Conservation (phyloP, 2,329 filamentous ascomycete species). For the Niveomyces coronatus region DNA sequence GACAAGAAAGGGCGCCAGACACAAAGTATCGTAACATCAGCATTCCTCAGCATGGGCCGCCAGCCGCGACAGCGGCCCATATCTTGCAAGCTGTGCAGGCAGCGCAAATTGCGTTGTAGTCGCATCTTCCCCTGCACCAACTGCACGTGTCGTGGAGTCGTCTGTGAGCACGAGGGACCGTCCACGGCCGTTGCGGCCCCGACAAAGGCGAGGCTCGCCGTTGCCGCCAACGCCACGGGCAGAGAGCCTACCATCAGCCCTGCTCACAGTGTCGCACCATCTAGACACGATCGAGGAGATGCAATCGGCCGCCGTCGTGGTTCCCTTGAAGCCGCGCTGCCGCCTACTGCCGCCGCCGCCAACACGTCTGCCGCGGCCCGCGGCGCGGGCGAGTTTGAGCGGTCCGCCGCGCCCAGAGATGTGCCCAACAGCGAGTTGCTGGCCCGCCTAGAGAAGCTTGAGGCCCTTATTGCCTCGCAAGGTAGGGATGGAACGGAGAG, state of each 20-base stretch:
- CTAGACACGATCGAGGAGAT: no score
- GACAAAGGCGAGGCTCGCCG: conserved; percentile 6
- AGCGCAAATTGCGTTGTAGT: conserved; percentile 27
- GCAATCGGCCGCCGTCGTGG: no score
- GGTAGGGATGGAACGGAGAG: conserved; percentile 8
- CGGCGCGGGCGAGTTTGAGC: no score
- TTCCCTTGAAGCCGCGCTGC: no score
- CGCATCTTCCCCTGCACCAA: conserved; percentile 26
- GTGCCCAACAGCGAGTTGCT: conserved; percentile 15
- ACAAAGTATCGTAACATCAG: no score
- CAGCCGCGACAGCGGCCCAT: conserved; percentile 25
- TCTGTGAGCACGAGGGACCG: conserved; percentile 15
- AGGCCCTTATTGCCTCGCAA: conserved; percentile 16
- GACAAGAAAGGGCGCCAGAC: no score
- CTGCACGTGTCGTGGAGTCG: conserved; percentile 25
- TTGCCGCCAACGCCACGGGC: conserved; percentile 1
- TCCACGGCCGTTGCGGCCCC: not conserved
- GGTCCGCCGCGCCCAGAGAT: conserved; percentile 10
- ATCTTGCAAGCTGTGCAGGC: conserved; percentile 25
- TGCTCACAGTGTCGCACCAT: no score
- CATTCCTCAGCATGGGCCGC: conserved; percentile 14
- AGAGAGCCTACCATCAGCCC: no score
- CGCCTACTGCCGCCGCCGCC: no score
- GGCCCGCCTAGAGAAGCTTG: conserved; percentile 18
- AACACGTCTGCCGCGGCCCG: no score